Evolutionary conservation across 108 stramenopile genomes (phyloP).

Genomic region (Poteriospumella lacustris): DNA sequence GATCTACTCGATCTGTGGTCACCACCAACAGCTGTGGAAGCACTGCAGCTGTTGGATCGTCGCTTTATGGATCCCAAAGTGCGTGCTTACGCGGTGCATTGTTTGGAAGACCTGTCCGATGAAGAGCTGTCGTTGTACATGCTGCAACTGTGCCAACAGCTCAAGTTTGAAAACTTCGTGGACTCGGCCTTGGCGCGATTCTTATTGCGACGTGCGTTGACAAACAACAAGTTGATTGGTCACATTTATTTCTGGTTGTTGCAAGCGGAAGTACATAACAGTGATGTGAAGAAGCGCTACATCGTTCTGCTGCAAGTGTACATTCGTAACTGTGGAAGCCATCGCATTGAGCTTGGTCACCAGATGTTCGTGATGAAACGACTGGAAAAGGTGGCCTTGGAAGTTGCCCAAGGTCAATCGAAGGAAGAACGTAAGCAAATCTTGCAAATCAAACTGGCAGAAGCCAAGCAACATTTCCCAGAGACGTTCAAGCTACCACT

Average conservation of each 20-base stretch:
- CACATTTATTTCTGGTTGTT: constrained; percentile 52
- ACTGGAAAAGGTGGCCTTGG: constrained; percentile 34
- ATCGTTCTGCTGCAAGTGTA: constrained; percentile 42
- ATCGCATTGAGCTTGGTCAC: constrained; percentile 40
- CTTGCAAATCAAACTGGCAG: constrained; percentile 16
- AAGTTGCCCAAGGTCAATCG: constrained; percentile 2
- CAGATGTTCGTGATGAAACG: constrained; percentile 41
- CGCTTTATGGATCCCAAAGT: constrained; percentile 49
- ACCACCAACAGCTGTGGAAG: constrained; percentile 36
- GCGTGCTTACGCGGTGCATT: constrained; percentile 42
- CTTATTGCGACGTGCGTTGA: constrained; percentile 45
- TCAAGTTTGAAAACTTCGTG: constrained; percentile 49
- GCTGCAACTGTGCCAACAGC: constrained; percentile 51
- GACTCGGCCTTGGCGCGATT: constrained; percentile 52
- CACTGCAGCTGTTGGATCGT: constrained; percentile 48
- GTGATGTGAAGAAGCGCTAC: constrained; percentile 33
- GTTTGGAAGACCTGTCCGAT: constrained; percentile 42
- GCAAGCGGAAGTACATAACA: constrained; percentile 41
- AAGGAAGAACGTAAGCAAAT: neutral
- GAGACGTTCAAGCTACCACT: constrained; percentile 46
- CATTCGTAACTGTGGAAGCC: constrained; percentile 36
- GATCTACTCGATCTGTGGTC: constrained; percentile 38
- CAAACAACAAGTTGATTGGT: constrained; percentile 33
- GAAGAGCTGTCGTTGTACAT: constrained; percentile 35
- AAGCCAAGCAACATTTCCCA: constrained; percentile 21